Base-by-base conservation (phyloP, 805 yeast genomes). In the Blastobotrys americana region DNA sequence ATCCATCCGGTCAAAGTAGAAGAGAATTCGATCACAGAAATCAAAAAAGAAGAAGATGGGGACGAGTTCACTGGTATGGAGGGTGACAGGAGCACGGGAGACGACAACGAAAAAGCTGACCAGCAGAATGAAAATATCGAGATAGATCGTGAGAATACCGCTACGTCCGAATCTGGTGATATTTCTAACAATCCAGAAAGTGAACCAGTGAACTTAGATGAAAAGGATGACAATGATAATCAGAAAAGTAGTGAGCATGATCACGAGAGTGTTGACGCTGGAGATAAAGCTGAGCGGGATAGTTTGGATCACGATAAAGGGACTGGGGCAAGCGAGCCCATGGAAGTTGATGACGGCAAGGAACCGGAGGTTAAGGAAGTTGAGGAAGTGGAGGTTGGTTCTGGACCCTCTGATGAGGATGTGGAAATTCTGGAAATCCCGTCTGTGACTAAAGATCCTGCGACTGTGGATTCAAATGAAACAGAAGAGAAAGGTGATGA, bases 391-490 rank as follows among this genome's bases (percentile, higher is more conserved):
- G 23, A 37, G 23, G 4, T 37, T 3, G 66, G 58, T 70, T 70
- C 59, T 5, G 67, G 54, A 4, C 59, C 56, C 2, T 61, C 55
- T 3, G 65, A 57, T 16, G 58, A 56, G 1, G 65, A 55, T 18
- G 67, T 58, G 22, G 51, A 34, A 17, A 55, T 34, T 22, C 49
- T 43, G 1, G 54, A 56, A 55, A 48, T 2, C 68, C 57, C 4
- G 64, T 55, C 23, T 36, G 42, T 70, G 64, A 53, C 22, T 25
- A 45, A n/a, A 10, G 50, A 45, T 17, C 42, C 16, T 8, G 40
- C 42, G 31, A 42, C 18, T 3, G 41, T 38, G n/a, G 41, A 23
- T 9, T 37, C 18, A 23, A 31, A 48, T 19, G 33, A 13, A 3
- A 33, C 18, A 8, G 38, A 65, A 55, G 70, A 66, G n/a, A n/a